Base-by-base conservation (phyloP, 768 basidiomycete genomes). In the Leccinum arenicola region DNA sequence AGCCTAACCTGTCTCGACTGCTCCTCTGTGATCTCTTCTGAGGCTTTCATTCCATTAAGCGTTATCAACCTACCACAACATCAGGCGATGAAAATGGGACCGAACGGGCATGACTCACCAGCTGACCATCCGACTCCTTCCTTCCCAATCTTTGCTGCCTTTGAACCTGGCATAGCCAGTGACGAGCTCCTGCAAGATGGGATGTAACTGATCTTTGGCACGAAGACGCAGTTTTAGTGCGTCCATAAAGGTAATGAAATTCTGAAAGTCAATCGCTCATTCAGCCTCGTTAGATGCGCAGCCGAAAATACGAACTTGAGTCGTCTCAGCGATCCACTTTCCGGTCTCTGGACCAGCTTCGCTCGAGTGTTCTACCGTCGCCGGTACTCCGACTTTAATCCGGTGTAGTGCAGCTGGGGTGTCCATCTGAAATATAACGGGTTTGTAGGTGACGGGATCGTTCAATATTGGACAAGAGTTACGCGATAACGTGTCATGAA, bases 181-280 rank as follows among this genome's bases (percentile, higher is more conserved):
- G 64, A 98, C 93, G n/a, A 99, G 84, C 64, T 96, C 97, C 63
- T 96, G 93, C 48, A 98, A 72, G 60, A 97, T 85, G 0, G 95
- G 95, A 71, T 98, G 95, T 3, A 99, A 80, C 67, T 97, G 94
- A 68, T 98, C 97, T 71, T 98, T 99, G 3, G 97, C 96, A n/a
- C 94, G 84, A 66, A 98, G 77, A 10, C 89, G 86, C 52, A 98
- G 80, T 69, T 95, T 95, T 27, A 98, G 80, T 1, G 95, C 96
- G 66, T 99, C 97, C 93, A 98, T 97, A 64, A 98, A 95, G 0
- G 96, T 98, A 64, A 99, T 98, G 62, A 98, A 99, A 71, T 87
- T 90, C 94, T 98, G 66, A 1, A 58, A n/a, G 49, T 43, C 4
- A 36, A 15, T 0, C 1, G 6, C 35, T 10, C 14, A 23, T 40